Base-by-base conservation (phyloP, 306 rosid genomes). In the Parietaria judaica region DNA sequence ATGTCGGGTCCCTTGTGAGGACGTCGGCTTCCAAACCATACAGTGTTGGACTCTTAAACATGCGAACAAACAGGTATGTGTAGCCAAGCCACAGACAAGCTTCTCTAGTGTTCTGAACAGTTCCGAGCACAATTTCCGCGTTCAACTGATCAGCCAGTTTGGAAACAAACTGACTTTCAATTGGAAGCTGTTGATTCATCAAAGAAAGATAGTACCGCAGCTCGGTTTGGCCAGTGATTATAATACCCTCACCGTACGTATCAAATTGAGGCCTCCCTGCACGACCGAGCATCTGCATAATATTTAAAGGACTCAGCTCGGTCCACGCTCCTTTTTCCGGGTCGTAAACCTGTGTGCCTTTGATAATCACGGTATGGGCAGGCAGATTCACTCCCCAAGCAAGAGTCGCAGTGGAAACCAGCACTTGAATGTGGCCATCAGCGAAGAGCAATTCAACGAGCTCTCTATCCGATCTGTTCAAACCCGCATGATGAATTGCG, bases 361-460 rank as follows among this genome's bases (percentile, higher is more conserved):
- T 92, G 59, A 88, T 88, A 50, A 91, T 88, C 60, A 91, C 97
- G 17, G 88, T 76, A 60, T 88, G 96, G 52, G 98, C 98, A 17
- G 98, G 96, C 37, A 91, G 80, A 71, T 91, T 91, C 79, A 88
- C 96, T 76, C 96, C 98, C 98, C 96, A 91, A 51, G 98, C 96
- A 75, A 91, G 95, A 66, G 98, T 91, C 4, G 96, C 98, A 54
- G 98, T 91, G 48, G 98, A 91, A 54, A 91, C 96, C 80, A 91
- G 68, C 67, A 91, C 98, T 79, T 91, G 98, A 37, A 82, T 89
- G 71, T 92, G 98, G 36, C 98, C 96, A 66, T 82, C 94, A 13
- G 95, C 88, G 80, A 92, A 88, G 63, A 92, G 96, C 67, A 84
- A 96, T 81, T 92, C 98, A 70, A 92, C 98, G 66, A 92, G 86